Conservation (phyloP, 2,329 filamentous ascomycete genomes). For the Pseudogymnoascus sp. region DNA sequence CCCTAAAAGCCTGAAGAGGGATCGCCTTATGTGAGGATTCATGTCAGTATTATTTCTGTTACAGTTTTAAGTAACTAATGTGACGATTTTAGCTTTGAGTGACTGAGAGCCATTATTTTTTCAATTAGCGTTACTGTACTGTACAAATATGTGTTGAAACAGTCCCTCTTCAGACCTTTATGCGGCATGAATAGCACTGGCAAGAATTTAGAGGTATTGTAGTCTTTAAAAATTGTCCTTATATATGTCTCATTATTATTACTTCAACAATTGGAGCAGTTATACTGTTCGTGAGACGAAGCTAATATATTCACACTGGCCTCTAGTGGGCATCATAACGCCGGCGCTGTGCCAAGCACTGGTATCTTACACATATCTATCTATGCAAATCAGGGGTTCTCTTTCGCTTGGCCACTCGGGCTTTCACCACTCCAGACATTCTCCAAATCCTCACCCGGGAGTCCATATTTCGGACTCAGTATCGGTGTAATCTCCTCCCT, state of each 20-base stretch:
- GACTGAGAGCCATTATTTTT: not conserved
- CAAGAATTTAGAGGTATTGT: not conserved
- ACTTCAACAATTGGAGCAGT: not conserved
- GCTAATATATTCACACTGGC: not conserved
- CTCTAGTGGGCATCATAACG: not conserved
- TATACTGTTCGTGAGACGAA: not conserved
- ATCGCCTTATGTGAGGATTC: not conserved
- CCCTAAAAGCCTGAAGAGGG: too few species aligned
- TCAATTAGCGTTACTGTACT: too few species aligned
- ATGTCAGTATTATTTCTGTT: not conserved
- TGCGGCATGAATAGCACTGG: not conserved
- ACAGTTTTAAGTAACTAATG: not conserved
- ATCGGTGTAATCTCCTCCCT: conserved; percentile 13
- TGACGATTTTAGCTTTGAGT: not conserved
- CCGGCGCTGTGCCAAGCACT: not conserved
- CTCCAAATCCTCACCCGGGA: conserved; percentile 27
- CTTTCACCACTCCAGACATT: conserved; percentile 28
- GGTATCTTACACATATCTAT: not conserved
- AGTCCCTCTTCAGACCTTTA: not conserved
- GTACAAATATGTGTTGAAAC: not conserved
- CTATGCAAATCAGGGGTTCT: conserved; percentile 22
- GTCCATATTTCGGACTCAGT: conserved; percentile 28
- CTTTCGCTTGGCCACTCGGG: conserved; percentile 19
- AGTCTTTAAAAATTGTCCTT: not conserved
- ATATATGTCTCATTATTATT: not conserved